Percentiles rank a stretch among this genome's conserved stretches.
These are phyloP conservation scores for Elaeis oleifera DNA, from an alignment of 202 grass and related monocot species.

Conservation along the genomic window DNA sequence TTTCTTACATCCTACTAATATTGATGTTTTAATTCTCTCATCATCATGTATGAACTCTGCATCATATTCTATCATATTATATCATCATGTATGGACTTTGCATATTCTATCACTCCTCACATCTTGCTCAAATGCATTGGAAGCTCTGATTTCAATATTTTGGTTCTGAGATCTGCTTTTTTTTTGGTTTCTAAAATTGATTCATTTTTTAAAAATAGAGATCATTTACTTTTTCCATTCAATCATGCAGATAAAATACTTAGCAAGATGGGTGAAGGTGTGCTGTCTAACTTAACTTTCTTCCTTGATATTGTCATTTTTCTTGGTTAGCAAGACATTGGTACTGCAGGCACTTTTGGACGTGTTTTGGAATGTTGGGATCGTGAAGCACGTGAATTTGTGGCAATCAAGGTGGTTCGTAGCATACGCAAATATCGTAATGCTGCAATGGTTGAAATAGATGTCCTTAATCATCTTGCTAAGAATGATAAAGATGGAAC, in stretches of 20 bases:
- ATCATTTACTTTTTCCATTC: slow-evolving; percentile 3
- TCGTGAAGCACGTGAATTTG: slow-evolving; percentile 74
- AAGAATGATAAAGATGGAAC: slow-evolving; percentile 62
- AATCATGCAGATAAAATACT: slow-evolving; percentile 84
- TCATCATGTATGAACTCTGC: too few relatives aligned
- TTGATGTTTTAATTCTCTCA: too few relatives aligned
- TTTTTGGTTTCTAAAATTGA: too few relatives aligned
- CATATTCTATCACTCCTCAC: too few relatives aligned
- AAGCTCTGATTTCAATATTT: too few relatives aligned
- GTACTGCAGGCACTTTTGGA: slow-evolving; percentile 74
- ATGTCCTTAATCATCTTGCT: slow-evolving; percentile 72
- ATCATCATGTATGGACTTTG: too few relatives aligned
- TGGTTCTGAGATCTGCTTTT: too few relatives aligned
- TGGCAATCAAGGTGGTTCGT: slow-evolving; percentile 83
- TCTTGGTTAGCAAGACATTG: slow-evolving; percentile 31
- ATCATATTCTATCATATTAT: too few relatives aligned
- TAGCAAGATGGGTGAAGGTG: slow-evolving; percentile 96
- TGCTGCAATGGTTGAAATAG: slow-evolving; percentile 85
- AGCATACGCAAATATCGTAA: slow-evolving; percentile 79
- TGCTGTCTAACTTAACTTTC: slow-evolving; percentile 13
- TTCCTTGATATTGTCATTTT: slow-evolving; percentile 15
- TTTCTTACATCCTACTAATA: too few relatives aligned
- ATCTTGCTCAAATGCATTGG: too few relatives aligned
- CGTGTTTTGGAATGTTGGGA: slow-evolving; percentile 99
- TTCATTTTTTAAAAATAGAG: too few relatives aligned